Evolutionary conservation across 2,329 filamentous ascomycete genomes (phyloP).

Genomic region (Fusarium zealandicum): DNA sequence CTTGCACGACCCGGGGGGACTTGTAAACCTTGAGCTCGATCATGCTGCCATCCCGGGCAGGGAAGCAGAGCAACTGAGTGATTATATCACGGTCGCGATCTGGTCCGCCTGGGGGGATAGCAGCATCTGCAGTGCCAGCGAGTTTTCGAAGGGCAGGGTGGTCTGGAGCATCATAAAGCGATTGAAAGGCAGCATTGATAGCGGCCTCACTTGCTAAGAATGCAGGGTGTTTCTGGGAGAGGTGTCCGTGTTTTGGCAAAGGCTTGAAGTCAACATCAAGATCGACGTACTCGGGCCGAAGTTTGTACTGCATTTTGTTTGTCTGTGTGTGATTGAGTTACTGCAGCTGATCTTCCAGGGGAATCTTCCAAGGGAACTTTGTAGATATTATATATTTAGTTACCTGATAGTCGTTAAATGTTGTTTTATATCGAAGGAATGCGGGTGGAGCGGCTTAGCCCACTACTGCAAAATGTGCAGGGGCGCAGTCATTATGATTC

Average conservation of each 20-base stretch:
- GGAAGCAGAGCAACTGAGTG: slow-evolving; percentile 23
- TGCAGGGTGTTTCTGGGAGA: slow-evolving; percentile 17
- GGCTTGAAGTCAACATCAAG: slow-evolving; percentile 15
- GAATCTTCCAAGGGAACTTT: too few relatives aligned
- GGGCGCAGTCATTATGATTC: neutral
- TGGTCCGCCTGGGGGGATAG: slow-evolving; percentile 27
- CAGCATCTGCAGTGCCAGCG: slow-evolving; percentile 22
- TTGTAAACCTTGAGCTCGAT: slow-evolving; percentile 36
- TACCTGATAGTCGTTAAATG: slow-evolving; percentile 50
- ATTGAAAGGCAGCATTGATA: neutral
- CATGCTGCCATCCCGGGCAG: slow-evolving; percentile 24
- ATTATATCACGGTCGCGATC: slow-evolving; percentile 22
- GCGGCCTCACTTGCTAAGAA: slow-evolving; percentile 1
- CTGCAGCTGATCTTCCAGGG: neutral
- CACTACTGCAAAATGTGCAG: neutral
- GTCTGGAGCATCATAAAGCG: neutral
- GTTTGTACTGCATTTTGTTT: slow-evolving; percentile 23
- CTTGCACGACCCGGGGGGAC: neutral
- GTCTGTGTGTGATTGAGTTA: neutral
- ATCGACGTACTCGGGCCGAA: slow-evolving; percentile 19
- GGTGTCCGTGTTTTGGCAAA: slow-evolving; percentile 30
- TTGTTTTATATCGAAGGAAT: neutral
- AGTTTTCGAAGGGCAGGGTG: slow-evolving; percentile 6
- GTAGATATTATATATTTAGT: slow-evolving; percentile 43
- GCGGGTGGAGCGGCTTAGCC: too few relatives aligned